Base-by-base conservation (phyloP, 257 asterid genomes). In the Catharanthus roseus region DNA sequence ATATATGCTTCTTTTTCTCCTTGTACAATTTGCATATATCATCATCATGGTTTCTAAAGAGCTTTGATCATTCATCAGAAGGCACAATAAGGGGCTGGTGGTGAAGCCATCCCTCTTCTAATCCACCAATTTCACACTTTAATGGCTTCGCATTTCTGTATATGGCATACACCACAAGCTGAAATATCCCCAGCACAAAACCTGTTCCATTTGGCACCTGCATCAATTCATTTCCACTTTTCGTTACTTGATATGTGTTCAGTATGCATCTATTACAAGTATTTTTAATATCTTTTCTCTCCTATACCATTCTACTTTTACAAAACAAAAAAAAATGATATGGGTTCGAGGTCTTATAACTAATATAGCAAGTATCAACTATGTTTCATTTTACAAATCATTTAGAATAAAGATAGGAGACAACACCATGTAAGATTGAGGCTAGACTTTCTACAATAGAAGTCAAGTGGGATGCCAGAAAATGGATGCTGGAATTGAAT, bases 131-230 rank as follows among this genome's bases (percentile, higher is more conserved):
- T n/a, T 50, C 53, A 44, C 34, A n/a, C 47, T 51, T 64, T 49
- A 71, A 64, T 41, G 73, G 76, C 66, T 61, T 73, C 3, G 69
- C 39, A 23, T 24, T 68, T 67, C 69, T 76, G 74, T 79, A 79
- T 11, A 73, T 63, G 34, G 65, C 79, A 70, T 77, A 75, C 16
- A 83, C 65, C 34, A 69, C 45, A 29, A 83, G 68, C n/a, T 83
- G 85, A 21, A 73, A 64, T 47, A 66, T 75, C 75, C 87, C 87
- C 29, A 80, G 79, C 31, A 80, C 6, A 57, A 75, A 78, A 24
- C 87, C 87, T 26, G 64, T 38, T 44, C 81, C 85, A 73, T 77
- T 83, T 60, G 87, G 82, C 53, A 83, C 70, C 87, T 83, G 81
- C 50, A 42, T 0, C 18, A 67, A 42, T n/a, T n/a, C n/a, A 13